Evolutionary conservation across 1,139 yeast species (phyloP).

Genomic region (Pichia sp.): DNA sequence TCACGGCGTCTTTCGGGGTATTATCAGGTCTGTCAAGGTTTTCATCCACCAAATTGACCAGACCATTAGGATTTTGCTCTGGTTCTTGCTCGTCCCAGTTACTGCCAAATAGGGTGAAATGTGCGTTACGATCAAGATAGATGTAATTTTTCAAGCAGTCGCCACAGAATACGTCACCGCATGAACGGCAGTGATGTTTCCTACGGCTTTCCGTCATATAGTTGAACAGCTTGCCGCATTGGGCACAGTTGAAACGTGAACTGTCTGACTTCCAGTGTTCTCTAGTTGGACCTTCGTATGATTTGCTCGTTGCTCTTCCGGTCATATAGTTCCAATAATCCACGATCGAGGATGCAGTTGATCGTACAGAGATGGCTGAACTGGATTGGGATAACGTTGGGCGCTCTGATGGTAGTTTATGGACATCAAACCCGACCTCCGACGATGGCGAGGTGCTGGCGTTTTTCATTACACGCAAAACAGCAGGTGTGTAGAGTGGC

Average conservation of each 20-base stretch:
- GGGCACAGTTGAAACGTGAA: slow-evolving; percentile 57
- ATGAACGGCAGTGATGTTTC: slow-evolving; percentile 89
- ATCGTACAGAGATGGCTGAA: slow-evolving; percentile 25
- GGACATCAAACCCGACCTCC: slow-evolving; percentile 13
- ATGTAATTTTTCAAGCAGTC: slow-evolving; percentile 53
- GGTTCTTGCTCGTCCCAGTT: slow-evolving; percentile 16
- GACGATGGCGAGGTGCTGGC: slow-evolving; percentile 6
- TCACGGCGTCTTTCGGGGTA: neutral
- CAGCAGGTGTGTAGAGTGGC: slow-evolving; percentile 90
- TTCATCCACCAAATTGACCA: neutral
- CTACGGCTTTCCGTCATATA: slow-evolving; percentile 59
- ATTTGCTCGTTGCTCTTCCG: slow-evolving; percentile 22
- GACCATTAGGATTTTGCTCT: neutral
- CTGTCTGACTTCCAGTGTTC: slow-evolving; percentile 80
- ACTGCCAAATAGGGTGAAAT: slow-evolving; percentile 59
- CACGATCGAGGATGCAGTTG: slow-evolving; percentile 25
- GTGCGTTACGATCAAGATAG: slow-evolving; percentile 64
- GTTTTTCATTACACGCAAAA: slow-evolving; percentile 44
- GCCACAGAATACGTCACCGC: slow-evolving; percentile 88
- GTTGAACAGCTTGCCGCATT: slow-evolving; percentile 63
- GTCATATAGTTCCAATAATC: slow-evolving; percentile 28
- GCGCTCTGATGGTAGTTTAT: slow-evolving; percentile 14
- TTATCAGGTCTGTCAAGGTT: neutral
- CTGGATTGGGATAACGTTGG: slow-evolving; percentile 20
- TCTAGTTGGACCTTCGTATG: slow-evolving; percentile 46